Evolutionary conservation across 106 monocot species (phyloP).

Genomic region (Chionographis japonica): DNA sequence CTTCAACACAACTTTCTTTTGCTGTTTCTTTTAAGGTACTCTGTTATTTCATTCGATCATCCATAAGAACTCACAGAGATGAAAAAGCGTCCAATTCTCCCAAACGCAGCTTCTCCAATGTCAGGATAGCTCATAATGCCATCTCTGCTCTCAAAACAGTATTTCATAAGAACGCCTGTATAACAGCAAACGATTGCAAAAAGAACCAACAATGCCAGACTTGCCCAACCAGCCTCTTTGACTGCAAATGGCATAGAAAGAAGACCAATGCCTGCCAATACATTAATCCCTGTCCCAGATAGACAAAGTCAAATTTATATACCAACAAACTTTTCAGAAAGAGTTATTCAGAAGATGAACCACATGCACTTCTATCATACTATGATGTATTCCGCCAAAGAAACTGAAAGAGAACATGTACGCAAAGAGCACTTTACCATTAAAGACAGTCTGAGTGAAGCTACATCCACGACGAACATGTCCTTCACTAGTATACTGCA

Average conservation of each 20-base stretch:
- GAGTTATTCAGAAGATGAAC: no score
- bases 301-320: constrained; percentile 5
- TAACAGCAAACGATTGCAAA: constrained; percentile 89
- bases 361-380: no score
- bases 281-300: constrained; percentile 73
- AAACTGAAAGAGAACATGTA: not conserved
- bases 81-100: constrained; percentile 73
- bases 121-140: constrained; percentile 85
- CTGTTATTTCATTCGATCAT: not conserved
- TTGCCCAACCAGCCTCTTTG: constrained; percentile 90
- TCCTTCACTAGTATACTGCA: constrained; percentile 34
- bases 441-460: constrained; percentile 82
- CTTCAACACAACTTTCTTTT: no score
- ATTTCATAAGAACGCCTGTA: constrained; percentile 78
- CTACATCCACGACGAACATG: constrained; percentile 52
- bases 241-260: constrained; percentile 85
- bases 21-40: no score
- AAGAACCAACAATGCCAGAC: constrained; percentile 51
- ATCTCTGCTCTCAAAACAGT: constrained; percentile 95
- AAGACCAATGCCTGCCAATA: constrained; percentile 79
- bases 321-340: not conserved
- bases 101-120: constrained; percentile 97
- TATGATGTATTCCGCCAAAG: not conserved
- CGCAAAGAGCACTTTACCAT: constrained; percentile 38
- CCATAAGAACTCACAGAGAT: constrained; percentile 67